Conservation (phyloP, 2,329 filamentous ascomycete genomes). For the Fusarium sp. region DNA sequence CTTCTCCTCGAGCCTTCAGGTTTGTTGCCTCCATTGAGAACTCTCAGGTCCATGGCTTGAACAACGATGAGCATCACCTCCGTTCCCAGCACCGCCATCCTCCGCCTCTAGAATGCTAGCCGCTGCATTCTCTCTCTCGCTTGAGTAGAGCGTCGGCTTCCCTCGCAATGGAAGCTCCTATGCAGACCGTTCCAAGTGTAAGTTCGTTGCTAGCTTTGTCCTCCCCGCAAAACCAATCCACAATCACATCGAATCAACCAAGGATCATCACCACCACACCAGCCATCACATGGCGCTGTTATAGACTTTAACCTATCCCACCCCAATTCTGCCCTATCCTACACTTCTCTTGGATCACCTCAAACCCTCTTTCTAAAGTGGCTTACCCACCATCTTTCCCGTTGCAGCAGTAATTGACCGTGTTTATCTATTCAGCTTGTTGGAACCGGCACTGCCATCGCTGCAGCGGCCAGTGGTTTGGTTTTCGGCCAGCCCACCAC, state of each 20-base stretch:
- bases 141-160: conserved; percentile 51
- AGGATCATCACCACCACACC: conserved; percentile 39
- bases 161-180: conserved; percentile 53
- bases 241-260: conserved; percentile 29
- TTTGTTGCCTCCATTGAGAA: conserved; percentile 24
- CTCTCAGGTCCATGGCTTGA: conserved; percentile 41
- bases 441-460: conserved; percentile 70
- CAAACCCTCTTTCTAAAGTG: conserved; percentile 37
- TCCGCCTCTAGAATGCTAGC: conserved; percentile 50
- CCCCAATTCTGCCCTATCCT: conserved; percentile 26
- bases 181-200: conserved; percentile 66
- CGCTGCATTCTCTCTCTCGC: conserved; percentile 49
- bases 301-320: conserved; percentile 42
- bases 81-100: conserved; percentile 42
- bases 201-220: conserved; percentile 47
- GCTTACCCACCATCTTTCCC: conserved; percentile 32
- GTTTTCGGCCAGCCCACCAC: conserved; percentile 66
- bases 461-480: conserved; percentile 67
- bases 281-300: conserved; percentile 30
- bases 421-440: conserved; percentile 59
- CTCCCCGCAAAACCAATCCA: conserved; percentile 35
- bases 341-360: conserved; percentile 21
- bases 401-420: conserved; percentile 37
- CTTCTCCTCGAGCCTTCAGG: conserved; percentile 11
- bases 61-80: conserved; percentile 46